Percentiles rank a stretch among this genome's conserved stretches.
Conservation (phyloP, 371 early-diverging fungal species). For the Mortierella sp. region DNA sequence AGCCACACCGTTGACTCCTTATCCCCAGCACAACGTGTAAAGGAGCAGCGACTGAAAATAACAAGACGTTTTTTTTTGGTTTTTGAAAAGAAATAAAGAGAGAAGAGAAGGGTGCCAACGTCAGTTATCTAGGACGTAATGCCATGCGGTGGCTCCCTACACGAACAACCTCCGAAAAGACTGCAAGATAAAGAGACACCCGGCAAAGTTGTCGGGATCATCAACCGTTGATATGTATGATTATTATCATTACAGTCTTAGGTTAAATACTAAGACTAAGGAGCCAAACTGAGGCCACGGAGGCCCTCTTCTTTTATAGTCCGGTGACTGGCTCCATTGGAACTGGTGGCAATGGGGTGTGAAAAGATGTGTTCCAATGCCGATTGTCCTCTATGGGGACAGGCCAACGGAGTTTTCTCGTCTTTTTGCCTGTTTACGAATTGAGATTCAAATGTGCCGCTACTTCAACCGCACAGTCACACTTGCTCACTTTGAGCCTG, state of each 20-base stretch:
- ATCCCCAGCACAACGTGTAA: background rate
- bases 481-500: no score
- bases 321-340: slow-evolving; percentile 23
- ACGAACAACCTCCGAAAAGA: slow-evolving; percentile 20
- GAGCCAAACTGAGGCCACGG: slow-evolving; percentile 47
- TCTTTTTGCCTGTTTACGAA: no score
- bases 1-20: no score
- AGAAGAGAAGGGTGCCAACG: slow-evolving; percentile 28
- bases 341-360: accelerated
- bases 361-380: background rate
- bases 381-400: background rate
- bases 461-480: no score
- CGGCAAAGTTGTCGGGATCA: slow-evolving; percentile 51
- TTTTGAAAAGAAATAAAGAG: background rate
- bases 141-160: slow-evolving; percentile 32
- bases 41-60: background rate
- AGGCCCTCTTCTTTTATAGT: slow-evolving; percentile 27
- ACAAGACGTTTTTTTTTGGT: background rate
- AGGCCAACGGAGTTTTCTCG: background rate
- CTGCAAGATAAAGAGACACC: slow-evolving; percentile 25
- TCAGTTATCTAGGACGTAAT: slow-evolving; percentile 57
- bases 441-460: no score
- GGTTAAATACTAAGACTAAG: slow-evolving; percentile 59
- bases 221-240: slow-evolving; percentile 61
- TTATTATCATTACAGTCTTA: slow-evolving; percentile 60